Conservation (phyloP, 1,284 basidiomycete genomes). For the Boletus sp. region DNA sequence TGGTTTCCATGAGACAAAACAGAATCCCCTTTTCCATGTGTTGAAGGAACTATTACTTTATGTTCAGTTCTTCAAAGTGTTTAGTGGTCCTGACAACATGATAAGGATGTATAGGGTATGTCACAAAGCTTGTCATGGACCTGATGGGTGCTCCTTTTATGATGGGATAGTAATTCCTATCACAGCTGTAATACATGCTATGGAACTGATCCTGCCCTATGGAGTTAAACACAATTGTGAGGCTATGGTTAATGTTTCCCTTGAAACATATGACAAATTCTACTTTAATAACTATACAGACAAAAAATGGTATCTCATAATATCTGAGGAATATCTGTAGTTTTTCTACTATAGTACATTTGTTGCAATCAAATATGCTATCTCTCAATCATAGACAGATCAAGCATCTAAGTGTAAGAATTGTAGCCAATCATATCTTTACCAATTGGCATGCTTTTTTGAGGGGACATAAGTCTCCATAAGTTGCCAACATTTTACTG, state of each 20-base stretch:
- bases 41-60: not conserved
- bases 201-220: conserved; percentile 12
- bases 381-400: too few species aligned
- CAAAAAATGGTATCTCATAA: conserved; percentile 7
- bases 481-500: too few species aligned
- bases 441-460: too few species aligned
- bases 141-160: not conserved
- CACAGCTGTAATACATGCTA: not conserved
- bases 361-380: too few species aligned
- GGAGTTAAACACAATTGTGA: not conserved
- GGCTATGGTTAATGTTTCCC: conserved; percentile 1
- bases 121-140: not conserved
- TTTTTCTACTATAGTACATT: not conserved
- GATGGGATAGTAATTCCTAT: not conserved
- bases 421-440: too few species aligned
- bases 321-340: conserved; percentile 2
- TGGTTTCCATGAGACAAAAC: not conserved
- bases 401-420: too few species aligned
- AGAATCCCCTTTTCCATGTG: not conserved
- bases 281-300: conserved; percentile 8
- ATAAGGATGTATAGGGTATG: conserved; percentile 6
- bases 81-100: not conserved
- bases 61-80: conserved; percentile 1
- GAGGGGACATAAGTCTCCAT: too few species aligned
- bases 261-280: conserved; percentile 6